Evolutionary conservation across 306 rosid species (phyloP).

Genomic region (Pterocarpus santalinus): DNA sequence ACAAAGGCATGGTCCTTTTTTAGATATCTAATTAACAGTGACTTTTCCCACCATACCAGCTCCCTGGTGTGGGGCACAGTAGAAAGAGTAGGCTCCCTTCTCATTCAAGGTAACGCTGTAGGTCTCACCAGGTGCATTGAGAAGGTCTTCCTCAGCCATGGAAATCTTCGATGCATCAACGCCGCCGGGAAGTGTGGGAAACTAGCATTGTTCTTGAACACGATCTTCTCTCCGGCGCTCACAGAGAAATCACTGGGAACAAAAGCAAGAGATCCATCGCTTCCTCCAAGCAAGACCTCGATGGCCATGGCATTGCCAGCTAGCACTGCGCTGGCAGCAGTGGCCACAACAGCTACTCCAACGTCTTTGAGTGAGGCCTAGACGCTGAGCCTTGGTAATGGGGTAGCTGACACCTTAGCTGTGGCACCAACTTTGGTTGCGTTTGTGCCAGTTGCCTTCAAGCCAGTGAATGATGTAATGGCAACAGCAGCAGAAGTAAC

Average conservation of each 20-base stretch:
- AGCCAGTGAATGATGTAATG: constrained; percentile 85
- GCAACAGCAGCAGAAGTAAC: constrained; percentile 78
- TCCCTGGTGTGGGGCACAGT: constrained; percentile 93
- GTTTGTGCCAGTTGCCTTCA: constrained; percentile 59
- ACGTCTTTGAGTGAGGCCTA: constrained; percentile 83
- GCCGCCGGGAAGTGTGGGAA: constrained; percentile 94
- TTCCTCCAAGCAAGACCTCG: constrained; percentile 71
- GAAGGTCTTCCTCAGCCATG: constrained; percentile 75
- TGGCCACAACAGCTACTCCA: constrained; percentile 79
- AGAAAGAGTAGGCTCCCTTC: constrained; percentile 75
- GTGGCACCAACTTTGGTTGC: constrained; percentile 47
- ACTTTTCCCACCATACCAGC: constrained; percentile 94
- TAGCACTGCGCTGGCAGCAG: constrained; percentile 81
- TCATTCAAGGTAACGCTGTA: constrained; percentile 67
- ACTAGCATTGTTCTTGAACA: constrained; percentile 97
- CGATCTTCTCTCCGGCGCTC: constrained; percentile 71
- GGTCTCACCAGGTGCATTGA: constrained; percentile 81
- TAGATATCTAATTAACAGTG: constrained; percentile 62
- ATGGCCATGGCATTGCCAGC: constrained; percentile 85
- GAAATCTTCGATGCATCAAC: constrained; percentile 80
- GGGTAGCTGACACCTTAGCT: constrained; percentile 53
- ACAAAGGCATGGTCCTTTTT: neutral
- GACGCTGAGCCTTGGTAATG: constrained; percentile 52
- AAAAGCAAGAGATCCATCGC: constrained; percentile 75
- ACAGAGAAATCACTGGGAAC: constrained; percentile 65